phyloP scores from a whole-genome alignment of 2,329 filamentous ascomycete species.

The Nigrospora sphaerica region DNA sequence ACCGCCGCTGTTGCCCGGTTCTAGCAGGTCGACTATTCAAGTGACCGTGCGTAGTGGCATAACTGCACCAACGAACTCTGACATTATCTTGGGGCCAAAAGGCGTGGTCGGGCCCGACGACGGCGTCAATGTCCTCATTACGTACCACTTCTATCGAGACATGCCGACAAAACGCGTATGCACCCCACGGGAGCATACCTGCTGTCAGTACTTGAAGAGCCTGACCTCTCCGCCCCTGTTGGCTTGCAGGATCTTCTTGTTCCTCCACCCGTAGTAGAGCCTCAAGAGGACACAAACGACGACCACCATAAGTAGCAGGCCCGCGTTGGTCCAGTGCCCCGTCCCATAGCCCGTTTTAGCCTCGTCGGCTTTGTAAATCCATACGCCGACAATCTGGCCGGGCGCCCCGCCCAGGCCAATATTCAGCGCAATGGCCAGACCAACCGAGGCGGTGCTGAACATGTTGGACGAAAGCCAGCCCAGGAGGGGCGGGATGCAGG shows the following conservation, averaged over 20 bases:
- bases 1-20: too few relatives aligned
- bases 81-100: too few relatives aligned
- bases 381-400: conserved; percentile 64
- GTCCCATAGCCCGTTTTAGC: conserved; percentile 55
- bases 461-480: conserved; percentile 63
- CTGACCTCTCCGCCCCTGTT: conserved; percentile 25
- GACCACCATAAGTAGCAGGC: conserved; percentile 50
- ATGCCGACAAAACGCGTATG: too few relatives aligned
- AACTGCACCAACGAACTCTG: too few relatives aligned
- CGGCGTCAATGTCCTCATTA: too few relatives aligned
- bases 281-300: conserved; percentile 43
- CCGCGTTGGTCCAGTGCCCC: conserved; percentile 62
- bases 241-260: conserved; percentile 24
- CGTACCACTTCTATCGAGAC: too few relatives aligned
- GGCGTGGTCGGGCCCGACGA: too few relatives aligned
- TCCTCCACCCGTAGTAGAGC: conserved; percentile 45
- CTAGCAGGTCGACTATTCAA: too few relatives aligned
- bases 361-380: conserved; percentile 62
- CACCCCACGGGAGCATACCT: too few relatives aligned
- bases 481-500: conserved; percentile 60
- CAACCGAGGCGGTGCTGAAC: conserved; percentile 54
- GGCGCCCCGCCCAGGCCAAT: conserved; percentile 56
- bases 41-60: too few relatives aligned
- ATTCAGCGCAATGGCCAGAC: conserved; percentile 63
- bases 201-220: conserved; percentile 28